Base-by-base conservation (phyloP, 208 protist genomes). In the Crithidia brevicula region DNA sequence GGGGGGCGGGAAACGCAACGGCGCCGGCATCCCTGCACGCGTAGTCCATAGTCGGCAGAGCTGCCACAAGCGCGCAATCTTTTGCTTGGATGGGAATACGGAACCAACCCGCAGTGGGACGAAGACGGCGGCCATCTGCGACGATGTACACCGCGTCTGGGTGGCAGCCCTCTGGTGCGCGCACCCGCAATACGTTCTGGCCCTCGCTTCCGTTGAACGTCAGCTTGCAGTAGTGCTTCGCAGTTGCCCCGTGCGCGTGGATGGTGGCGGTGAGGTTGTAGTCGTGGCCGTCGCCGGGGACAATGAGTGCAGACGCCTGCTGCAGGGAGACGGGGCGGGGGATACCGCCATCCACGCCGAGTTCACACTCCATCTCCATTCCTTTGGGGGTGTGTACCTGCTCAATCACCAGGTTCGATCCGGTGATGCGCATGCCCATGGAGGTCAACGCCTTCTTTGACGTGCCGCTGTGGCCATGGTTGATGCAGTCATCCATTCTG, bases 381-480 rank as follows among this genome's bases (percentile, higher is more conserved):
- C 80, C 83, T 57, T 82, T 82, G 13, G 72, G 45, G 1, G 78
- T 66, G 33, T 84, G 74, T n/a, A 93, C 69, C 47, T 85, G 72
- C 73, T 95, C 90, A 65, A 95, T 88, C 7, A 82, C 66, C 10
- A 95, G 72, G 54, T 95, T 92, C 4, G 83, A 74, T 8, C 90
- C 90, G 20, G 79, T 86, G 54, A 95, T 86, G 30, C 77, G 72
- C 43, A 93, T 77, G 18, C 65, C 68, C 20, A 95, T 73, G 43
- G 74, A 78, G 0, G 87, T 92, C 5, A 72, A 59, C 9, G 46
- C 60, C n/a, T 78, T 73, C 54, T 69, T 78, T 0, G 45, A 15
- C 13, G 79, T 77, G 7, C 85, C 90, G 60, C 78, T 84, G 76
- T 96, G 91, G 0, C 91, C 91, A 68, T 96, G 91, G 74, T 92